Evolutionary conservation across 495 filamentous ascomycete genomes (phyloP).

Genomic region (Monascus purpureus): DNA sequence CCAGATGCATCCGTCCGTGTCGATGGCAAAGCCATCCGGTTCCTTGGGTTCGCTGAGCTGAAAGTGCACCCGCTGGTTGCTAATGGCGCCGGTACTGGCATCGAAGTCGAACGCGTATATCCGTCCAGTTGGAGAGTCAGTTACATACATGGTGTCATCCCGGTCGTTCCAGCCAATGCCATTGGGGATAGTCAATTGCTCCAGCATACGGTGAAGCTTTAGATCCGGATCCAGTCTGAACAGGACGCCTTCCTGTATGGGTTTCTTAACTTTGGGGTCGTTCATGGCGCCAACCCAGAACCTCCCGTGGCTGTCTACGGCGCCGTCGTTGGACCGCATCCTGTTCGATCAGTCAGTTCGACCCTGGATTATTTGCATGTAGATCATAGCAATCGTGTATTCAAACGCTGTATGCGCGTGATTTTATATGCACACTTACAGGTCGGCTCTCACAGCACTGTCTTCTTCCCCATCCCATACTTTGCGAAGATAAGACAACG

Average conservation of each 20-base stretch:
- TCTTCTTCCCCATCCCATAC: slow-evolving; percentile 38
- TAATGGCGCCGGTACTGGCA: slow-evolving; percentile 42
- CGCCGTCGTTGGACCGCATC: slow-evolving; percentile 67
- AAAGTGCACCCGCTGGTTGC: slow-evolving; percentile 45
- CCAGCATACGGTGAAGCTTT: slow-evolving; percentile 43
- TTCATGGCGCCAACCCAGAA: slow-evolving; percentile 91
- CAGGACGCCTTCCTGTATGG: slow-evolving; percentile 34
- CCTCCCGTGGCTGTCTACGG: slow-evolving; percentile 63
- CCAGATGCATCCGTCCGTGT: slow-evolving; percentile 62
- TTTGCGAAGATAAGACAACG: slow-evolving; percentile 45
- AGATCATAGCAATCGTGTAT: neutral
- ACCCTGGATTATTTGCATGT: slow-evolving; percentile 5
- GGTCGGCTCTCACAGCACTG: slow-evolving; percentile 10
- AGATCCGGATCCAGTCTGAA: slow-evolving; percentile 52
- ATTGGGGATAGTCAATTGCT: slow-evolving; percentile 70
- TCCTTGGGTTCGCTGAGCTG: slow-evolving; percentile 35
- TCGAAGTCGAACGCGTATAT: slow-evolving; percentile 70
- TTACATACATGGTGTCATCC: slow-evolving; percentile 69
- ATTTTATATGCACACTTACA: slow-evolving; percentile 1
- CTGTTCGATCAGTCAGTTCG: too few species aligned
- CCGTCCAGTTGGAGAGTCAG: slow-evolving; percentile 56
- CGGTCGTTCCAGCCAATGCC: slow-evolving; percentile 61
- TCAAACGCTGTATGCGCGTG: neutral
- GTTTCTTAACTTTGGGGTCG: slow-evolving; percentile 37
- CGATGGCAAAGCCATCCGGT: slow-evolving; percentile 63